Percentiles rank a stretch among this genome's conserved stretches.
Evolutionary conservation across 208 protist genomes (phyloP).

Genomic region (Trypanosoma avium): DNA sequence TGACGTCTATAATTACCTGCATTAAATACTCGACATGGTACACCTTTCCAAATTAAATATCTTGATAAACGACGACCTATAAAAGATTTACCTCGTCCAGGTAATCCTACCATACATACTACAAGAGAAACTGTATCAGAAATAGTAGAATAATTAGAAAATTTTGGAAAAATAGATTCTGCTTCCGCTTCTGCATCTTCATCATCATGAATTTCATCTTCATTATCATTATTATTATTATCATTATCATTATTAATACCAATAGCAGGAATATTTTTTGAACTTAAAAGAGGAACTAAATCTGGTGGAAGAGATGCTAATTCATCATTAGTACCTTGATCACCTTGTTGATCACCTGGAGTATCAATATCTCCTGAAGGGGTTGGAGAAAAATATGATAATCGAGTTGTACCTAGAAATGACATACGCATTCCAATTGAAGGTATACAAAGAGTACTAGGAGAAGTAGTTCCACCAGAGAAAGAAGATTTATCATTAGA

Average conservation of each 20-base stretch:
- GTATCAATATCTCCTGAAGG: not conserved
- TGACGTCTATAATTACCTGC: slow-evolving; percentile 84
- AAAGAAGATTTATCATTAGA: too few species aligned
- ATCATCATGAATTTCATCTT: not conserved
- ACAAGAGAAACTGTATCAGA: slow-evolving; percentile 78
- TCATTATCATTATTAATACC: not conserved
- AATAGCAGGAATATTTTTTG: not conserved
- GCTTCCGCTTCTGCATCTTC: slow-evolving; percentile 8
- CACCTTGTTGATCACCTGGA: slow-evolving; percentile 2
- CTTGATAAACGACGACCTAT: slow-evolving; percentile 78
- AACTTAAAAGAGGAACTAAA: slow-evolving; percentile 1
- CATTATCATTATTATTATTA: not conserved
- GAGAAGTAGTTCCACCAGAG: too few species aligned
- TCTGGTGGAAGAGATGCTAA: slow-evolving; percentile 17
- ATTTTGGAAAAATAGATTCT: not conserved
- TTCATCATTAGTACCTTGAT: not conserved
- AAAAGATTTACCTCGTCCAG: slow-evolving; percentile 89
- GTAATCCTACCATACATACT: slow-evolving; percentile 89
- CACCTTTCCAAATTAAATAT: slow-evolving; percentile 92
- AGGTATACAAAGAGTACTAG: too few species aligned
- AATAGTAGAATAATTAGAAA: slow-evolving; percentile 80
- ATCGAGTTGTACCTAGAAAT: not conserved
- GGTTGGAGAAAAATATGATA: not conserved
- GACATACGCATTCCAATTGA: too few species aligned
- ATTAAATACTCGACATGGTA: slow-evolving; percentile 89